Evolutionary conservation across 1,139 yeast genomes (phyloP).

Genomic region (Fermentozyma sake): DNA sequence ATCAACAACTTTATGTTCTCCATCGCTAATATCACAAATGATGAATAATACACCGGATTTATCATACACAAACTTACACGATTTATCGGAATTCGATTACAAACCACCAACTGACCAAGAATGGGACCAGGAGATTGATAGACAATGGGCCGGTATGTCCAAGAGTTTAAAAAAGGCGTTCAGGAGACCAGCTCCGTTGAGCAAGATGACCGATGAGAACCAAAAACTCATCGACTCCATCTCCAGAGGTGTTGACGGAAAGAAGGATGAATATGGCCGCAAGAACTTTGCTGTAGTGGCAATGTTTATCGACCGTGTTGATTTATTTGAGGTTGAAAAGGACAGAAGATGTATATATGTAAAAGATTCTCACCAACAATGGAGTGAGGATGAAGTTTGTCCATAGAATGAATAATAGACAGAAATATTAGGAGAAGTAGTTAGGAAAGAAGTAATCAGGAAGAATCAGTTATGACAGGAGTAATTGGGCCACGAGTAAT

Average conservation of each 20-base stretch:
- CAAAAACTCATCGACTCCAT: constrained; percentile 62
- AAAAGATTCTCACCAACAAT: constrained; percentile 53
- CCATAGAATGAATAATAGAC: constrained; percentile 37
- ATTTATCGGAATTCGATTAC: constrained; percentile 17
- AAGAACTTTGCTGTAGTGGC: constrained; percentile 69
- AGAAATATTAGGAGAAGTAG: too few relatives aligned
- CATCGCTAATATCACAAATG: constrained; percentile 13
- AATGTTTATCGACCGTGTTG: constrained; percentile 70
- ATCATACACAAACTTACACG: constrained; percentile 29
- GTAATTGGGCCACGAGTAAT: too few relatives aligned
- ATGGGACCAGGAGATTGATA: constrained; percentile 57
- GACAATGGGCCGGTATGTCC: constrained; percentile 63
- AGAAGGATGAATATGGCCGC: constrained; percentile 61
- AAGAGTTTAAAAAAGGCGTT: constrained; percentile 58
- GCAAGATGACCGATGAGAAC: constrained; percentile 52
- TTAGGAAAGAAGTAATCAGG: too few relatives aligned
- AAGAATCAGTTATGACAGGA: too few relatives aligned
- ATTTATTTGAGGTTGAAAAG: constrained; percentile 55
- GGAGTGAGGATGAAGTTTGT: constrained; percentile 77
- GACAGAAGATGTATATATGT: constrained; percentile 55
- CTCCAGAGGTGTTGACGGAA: constrained; percentile 80
- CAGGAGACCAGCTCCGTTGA: constrained; percentile 69
- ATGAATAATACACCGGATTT: constrained; percentile 13
- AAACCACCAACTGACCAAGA: constrained; percentile 56
- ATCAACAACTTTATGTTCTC: constrained; percentile 24